Conservation (phyloP, 192 early-diverging fungal species). For the Gaertneriomyces semiglobifer region DNA sequence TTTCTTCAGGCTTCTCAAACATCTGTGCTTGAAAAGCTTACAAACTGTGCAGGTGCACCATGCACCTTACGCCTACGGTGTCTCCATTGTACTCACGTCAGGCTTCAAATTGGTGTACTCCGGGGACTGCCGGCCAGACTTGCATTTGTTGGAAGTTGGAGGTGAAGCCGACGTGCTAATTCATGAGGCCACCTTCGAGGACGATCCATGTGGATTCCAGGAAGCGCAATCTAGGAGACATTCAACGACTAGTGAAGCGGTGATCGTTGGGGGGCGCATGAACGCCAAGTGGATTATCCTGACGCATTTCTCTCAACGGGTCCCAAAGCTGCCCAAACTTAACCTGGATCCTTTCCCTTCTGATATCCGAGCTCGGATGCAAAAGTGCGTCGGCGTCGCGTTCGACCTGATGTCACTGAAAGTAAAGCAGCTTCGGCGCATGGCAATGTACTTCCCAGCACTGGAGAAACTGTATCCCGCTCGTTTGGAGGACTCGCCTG, state of each 20-base stretch:
- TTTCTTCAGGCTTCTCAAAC: not conserved
- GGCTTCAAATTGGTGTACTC: slow-evolving; percentile 85
- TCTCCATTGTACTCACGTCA: slow-evolving; percentile 63
- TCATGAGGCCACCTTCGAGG: slow-evolving; percentile 85
- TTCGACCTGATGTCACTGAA: slow-evolving; percentile 74
- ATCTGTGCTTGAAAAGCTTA: slow-evolving; percentile 55
- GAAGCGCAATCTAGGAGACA: slow-evolving; percentile 81
- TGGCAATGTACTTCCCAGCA: slow-evolving; percentile 12
- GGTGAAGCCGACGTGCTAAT: slow-evolving; percentile 66
- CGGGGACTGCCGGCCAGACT: slow-evolving; percentile 87
- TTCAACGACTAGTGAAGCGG: slow-evolving; percentile 82
- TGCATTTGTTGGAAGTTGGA: slow-evolving; percentile 67
- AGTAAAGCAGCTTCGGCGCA: slow-evolving; percentile 7
- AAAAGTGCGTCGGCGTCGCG: slow-evolving; percentile 55
- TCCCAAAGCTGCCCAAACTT: slow-evolving; percentile 67
- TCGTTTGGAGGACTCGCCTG: slow-evolving; percentile 12
- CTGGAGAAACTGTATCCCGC: slow-evolving; percentile 16
- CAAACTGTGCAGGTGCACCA: slow-evolving; percentile 74
- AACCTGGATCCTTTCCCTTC: slow-evolving; percentile 14
- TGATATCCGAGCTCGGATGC: not conserved
- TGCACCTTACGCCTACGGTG: slow-evolving; percentile 76
- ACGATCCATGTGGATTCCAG: slow-evolving; percentile 27
- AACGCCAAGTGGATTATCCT: slow-evolving; percentile 76
- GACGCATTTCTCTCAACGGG: slow-evolving; percentile 95
- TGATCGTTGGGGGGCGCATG: slow-evolving; percentile 81